Percentiles rank a stretch among this genome's conserved stretches.
phyloP scores from a whole-genome alignment of 768 basidiomycete species.

The Termitomyces eurrhizus region DNA sequence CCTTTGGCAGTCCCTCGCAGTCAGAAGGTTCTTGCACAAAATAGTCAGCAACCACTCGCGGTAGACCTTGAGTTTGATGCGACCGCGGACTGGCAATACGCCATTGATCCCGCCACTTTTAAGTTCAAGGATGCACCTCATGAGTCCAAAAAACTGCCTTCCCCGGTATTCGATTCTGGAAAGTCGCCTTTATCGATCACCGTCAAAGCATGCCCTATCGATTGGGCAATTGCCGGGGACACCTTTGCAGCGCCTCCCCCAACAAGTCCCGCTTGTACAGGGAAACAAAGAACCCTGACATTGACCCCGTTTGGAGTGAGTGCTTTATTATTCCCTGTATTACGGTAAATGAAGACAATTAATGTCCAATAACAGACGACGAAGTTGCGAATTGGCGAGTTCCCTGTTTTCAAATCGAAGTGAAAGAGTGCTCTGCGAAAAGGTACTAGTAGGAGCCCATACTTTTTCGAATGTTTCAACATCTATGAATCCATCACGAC shows the following conservation, averaged over 20 bases:
- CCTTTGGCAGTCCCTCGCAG: conserved; percentile 25
- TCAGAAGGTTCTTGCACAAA: conserved; percentile 35
- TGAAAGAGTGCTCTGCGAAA: background rate
- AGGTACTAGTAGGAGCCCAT: background rate
- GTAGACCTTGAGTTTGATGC: conserved; percentile 49
- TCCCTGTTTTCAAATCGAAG: conserved; percentile 31
- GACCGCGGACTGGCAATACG: conserved; percentile 46
- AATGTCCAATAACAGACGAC: conserved; percentile 12
- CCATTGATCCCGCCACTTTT: conserved; percentile 45
- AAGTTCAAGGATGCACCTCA: conserved; percentile 33
- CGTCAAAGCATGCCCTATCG: conserved; percentile 46
- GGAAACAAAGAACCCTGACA: conserved; percentile 36
- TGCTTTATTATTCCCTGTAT: background rate
- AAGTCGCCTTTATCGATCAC: conserved; percentile 44
- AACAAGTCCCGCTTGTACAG: conserved; percentile 39
- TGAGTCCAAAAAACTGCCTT: conserved; percentile 32
- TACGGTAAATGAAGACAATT: background rate
- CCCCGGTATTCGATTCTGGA: conserved; percentile 46
- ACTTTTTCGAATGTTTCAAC: background rate
- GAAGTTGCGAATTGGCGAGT: conserved; percentile 39
- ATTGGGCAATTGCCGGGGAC: conserved; percentile 42
- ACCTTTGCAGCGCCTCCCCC: conserved; percentile 48
- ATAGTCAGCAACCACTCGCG: conserved; percentile 40
- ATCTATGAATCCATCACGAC: background rate
- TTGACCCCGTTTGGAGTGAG: conserved; percentile 48